These are phyloP conservation scores for Astrothelium subdiscretum DNA, from an alignment of 495 filamentous ascomycete genomes.

Conservation along the genomic window DNA sequence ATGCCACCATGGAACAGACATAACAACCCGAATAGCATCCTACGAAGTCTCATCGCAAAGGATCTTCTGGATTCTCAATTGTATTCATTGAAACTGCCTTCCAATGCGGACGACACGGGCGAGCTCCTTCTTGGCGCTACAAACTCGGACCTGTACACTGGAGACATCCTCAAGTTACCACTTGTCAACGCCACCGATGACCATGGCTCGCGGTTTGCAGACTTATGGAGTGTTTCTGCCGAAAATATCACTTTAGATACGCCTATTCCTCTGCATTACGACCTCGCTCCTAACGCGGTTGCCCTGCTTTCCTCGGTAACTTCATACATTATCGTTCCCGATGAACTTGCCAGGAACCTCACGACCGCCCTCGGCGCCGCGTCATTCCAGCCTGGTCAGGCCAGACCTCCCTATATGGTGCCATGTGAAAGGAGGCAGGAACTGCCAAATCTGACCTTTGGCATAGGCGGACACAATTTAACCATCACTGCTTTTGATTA, in stretches of 20 bases:
- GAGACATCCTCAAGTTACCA: neutral
- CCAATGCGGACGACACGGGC: neutral
- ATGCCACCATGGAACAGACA: too few relatives aligned
- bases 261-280: neutral
- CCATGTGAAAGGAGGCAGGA: neutral
- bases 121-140: neutral
- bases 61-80: neutral
- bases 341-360: neutral
- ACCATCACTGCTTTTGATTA: neutral
- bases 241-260: neutral
- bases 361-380: neutral
- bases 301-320: neutral
- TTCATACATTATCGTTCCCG: neutral
- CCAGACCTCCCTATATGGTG: neutral
- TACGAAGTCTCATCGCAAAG: too few relatives aligned
- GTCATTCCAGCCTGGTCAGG: neutral
- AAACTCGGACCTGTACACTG: neutral
- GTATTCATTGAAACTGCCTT: neutral
- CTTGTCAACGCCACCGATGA: neutral
- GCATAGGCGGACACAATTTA: neutral
- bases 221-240: neutral
- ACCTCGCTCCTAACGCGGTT: neutral
- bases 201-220: neutral
- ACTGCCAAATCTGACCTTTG: conserved; percentile 3
- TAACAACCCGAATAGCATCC: too few relatives aligned